Evolutionary conservation across 176 grass and related monocot genomes (phyloP), one percentile per base, ranked within the genome.

Genomic region (Aegilops umbellulata): DNA sequence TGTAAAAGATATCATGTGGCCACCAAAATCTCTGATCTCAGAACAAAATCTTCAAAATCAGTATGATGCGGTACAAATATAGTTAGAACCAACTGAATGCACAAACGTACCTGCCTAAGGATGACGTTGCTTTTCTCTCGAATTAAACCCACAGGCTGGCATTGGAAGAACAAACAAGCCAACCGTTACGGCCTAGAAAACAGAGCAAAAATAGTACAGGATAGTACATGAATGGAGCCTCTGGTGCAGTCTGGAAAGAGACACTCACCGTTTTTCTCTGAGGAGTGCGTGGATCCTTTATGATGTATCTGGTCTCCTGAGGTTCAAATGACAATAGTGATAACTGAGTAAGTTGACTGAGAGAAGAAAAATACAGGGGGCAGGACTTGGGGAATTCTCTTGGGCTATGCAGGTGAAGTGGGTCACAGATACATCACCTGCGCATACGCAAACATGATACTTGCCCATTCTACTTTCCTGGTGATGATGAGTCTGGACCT

Each of bases 391-490:
- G 49, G 16, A 53, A 53, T 53, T 53, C 49, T 53, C 49, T 53
- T 53, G 49, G 49, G 16, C 15, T 53, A 31, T 76, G 65, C 8
- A 19, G 3, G 35, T 80, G n/a, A 6, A 86, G 24, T 78, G 6
- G 29, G 32, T 8, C 64, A 34, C 23, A 16, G 27, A 90, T 65
- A 83, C 34, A 42, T 93, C 80, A 98, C 91, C 96, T 95, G 96
- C 82, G 94, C 90, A 12, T 95, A 98, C 60, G 91, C 53, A 79
- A 95, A 86, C 81, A 94, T 67, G 22, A 98, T 87, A 78, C 88
- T 98, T 69, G 90, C 93, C 93, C 96, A 98, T 81, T 95, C 90
- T 38, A 95, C 88, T 46, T 92, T 90, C 86, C 93, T 94, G 32
- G 92, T 90, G 34, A 95, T 91, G 77, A 94, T 47, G 31, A 98